Evolutionary conservation across 495 filamentous ascomycete genomes (phyloP), one percentile per base, ranked within the genome.

Genomic region (Hypoxylon fuscum): DNA sequence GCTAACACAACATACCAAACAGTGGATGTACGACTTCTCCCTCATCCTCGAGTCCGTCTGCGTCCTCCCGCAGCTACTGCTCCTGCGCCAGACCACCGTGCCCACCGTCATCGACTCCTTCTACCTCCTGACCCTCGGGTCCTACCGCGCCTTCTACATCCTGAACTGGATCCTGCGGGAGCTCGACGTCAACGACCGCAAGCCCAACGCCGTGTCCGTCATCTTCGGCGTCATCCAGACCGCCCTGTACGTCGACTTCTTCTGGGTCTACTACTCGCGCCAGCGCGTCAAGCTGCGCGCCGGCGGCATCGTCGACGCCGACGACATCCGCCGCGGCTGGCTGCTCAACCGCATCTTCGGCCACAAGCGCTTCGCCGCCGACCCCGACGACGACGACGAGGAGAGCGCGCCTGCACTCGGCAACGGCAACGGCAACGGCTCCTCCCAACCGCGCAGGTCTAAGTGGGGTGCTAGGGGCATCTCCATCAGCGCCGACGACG

Each of bases 101-200:
- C 96, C 95, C 2, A 98, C 96, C 9, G 95, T 96, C 32, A 93
- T 98, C 75, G 91, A 96, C 68, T 95, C 91, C 6, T 96, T 90
- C 76, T 98, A 98, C 74, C 88, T 98, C 40, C 77, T 94, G 23
- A 86, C 91, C 5, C 82, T 98, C 1, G 96, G 96, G 25, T 87
- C 89, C 10, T 98, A 98, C 80, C 90, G 95, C 50, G 89, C 79
- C 32, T 83, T 98, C 48, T 97, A 98, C 78, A 88, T 97, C 57
- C 74, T 96, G 41, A 97, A 96, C 72, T 98, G 95, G 95, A 87
- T 97, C 60, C 72, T 85, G 15, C 87, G 90, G 2, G 81, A 80
- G 38, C 73, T 87, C 14, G 82, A 85, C 52, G 72, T 73, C 8
- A 72, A 78, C 10, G 84, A 86, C 54, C 70, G 77, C n/a, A 74